Conservation (phyloP, 2,329 filamentous ascomycete species). For the Penicillium vulpinum region DNA sequence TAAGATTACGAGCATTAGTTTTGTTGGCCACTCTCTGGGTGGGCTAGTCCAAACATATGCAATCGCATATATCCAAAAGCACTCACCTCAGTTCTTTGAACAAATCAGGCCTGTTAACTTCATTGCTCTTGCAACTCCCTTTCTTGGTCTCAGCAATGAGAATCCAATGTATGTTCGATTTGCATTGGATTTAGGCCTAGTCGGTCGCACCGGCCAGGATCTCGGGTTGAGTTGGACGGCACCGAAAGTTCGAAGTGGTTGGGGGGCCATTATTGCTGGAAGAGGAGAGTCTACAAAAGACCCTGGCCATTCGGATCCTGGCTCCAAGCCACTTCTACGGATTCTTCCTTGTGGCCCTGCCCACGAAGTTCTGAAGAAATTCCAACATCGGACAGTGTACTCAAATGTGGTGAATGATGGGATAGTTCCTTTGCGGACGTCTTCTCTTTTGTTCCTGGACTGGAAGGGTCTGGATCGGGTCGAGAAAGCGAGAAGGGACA, state of each 20-base stretch:
- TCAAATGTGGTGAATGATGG: constrained; percentile 98
- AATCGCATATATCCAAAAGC: constrained; percentile 93
- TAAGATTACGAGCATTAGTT: constrained; percentile 90
- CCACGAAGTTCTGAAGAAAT: constrained; percentile 81
- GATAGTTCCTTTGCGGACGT: constrained; percentile 91
- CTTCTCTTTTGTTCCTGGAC: constrained; percentile 92
- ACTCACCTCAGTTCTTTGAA: constrained; percentile 87
- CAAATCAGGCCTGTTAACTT: constrained; percentile 87
- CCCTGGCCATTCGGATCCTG: constrained; percentile 65
- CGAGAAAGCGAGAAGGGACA: constrained; percentile 89
- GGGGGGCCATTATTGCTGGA: constrained; percentile 82
- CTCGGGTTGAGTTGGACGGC: constrained; percentile 91
- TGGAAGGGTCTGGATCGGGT: constrained; percentile 93
- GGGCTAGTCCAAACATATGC: constrained; percentile 91
- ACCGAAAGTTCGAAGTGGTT: constrained; percentile 79
- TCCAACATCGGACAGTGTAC: constrained; percentile 87
- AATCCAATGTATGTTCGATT: constrained; percentile 98
- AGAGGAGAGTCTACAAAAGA: constrained; percentile 61
- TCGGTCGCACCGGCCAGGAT: constrained; percentile 94
- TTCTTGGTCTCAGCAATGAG: constrained; percentile 91
- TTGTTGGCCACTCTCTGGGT: constrained; percentile 87
- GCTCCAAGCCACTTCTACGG: constrained; percentile 82
- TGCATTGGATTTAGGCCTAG: constrained; percentile 90
- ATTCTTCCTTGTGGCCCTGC: constrained; percentile 91
- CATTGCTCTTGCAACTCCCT: constrained; percentile 80